A percentile compares a stretch with the other conserved stretches of the same genome.
phyloP scores from a whole-genome alignment of 345 rosid species.

The Corchorus olitorius region DNA sequence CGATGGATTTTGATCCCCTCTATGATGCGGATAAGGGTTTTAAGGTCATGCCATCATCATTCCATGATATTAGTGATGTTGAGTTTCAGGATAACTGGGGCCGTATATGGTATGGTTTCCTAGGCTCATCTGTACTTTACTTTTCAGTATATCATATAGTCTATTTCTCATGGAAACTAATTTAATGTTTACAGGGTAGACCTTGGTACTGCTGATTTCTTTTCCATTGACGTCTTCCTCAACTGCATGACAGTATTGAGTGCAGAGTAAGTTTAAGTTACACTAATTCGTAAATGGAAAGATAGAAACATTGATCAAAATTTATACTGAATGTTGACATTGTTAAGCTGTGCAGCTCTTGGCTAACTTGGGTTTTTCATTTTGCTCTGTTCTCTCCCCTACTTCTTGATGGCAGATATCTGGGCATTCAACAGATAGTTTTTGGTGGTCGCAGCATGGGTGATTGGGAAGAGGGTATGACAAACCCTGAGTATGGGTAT shows the following conservation, averaged over 20 bases:
- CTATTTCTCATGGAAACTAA: slow-evolving; percentile 10
- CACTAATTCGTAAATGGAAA: background rate
- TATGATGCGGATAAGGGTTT: slow-evolving; percentile 83
- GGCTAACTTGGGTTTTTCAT: background rate
- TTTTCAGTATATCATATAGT: background rate
- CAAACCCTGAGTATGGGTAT: slow-evolving; percentile 69
- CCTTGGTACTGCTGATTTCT: slow-evolving; percentile 84
- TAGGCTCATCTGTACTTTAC: background rate
- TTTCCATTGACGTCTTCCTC: slow-evolving; percentile 79
- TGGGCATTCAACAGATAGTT: slow-evolving; percentile 83
- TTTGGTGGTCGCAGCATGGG: slow-evolving; percentile 82
- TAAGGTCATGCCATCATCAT: slow-evolving; percentile 82
- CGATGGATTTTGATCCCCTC: slow-evolving; percentile 77
- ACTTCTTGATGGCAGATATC: slow-evolving; percentile 47
- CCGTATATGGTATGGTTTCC: slow-evolving; percentile 67
- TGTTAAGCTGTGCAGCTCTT: background rate
- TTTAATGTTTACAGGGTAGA: slow-evolving; percentile 68
- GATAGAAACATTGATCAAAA: background rate
- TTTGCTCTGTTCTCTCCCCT: background rate
- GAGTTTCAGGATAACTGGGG: slow-evolving; percentile 98
- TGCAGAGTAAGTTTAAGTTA: slow-evolving; percentile 63
- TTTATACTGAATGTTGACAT: background rate
- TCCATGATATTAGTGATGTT: slow-evolving; percentile 89
- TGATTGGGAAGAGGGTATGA: slow-evolving; percentile 98
- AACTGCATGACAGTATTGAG: slow-evolving; percentile 87